Percentiles rank a stretch among this genome's conserved stretches.
Evolutionary conservation across 2,329 filamentous ascomycete species (phyloP).

Genomic region (Calonectria pseudoreteaudii): DNA sequence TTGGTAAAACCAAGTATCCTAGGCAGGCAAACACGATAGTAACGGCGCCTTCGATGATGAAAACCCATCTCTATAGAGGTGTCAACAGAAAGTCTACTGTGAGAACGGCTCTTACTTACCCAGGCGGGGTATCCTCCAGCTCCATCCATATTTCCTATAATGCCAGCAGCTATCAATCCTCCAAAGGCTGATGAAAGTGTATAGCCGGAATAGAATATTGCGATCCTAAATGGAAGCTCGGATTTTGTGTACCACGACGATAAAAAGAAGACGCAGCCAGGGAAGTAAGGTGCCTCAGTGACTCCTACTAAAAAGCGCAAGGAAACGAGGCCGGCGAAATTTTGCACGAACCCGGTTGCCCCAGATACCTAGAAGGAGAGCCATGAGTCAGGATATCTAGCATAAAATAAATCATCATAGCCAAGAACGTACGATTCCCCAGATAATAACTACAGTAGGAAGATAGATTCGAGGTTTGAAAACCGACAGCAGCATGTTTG

Average conservation of each 20-base stretch:
- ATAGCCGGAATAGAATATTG: neutral
- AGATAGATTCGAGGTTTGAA: neutral
- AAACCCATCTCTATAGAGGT: neutral
- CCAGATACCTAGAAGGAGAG: neutral
- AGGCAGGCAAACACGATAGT: neutral
- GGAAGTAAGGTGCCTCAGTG: neutral
- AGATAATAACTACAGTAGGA: neutral
- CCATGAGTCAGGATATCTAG: neutral
- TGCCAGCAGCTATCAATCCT: neutral
- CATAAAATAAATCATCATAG: accelerated
- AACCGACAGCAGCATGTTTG: neutral
- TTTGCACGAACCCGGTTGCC: neutral
- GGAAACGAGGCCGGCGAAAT: neutral
- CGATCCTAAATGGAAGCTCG: neutral
- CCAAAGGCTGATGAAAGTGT: neutral
- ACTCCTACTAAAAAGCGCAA: neutral
- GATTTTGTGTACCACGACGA: conserved; percentile 2
- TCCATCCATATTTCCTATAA: neutral
- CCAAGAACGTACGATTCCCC: neutral
- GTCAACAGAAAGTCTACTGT: neutral
- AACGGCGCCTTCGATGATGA: neutral
- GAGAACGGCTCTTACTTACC: neutral
- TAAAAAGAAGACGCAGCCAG: neutral
- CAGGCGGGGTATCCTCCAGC: neutral
- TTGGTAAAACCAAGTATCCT: neutral